phyloP scores from a whole-genome alignment of 1,284 basidiomycete species.

The Waitea zeae region DNA sequence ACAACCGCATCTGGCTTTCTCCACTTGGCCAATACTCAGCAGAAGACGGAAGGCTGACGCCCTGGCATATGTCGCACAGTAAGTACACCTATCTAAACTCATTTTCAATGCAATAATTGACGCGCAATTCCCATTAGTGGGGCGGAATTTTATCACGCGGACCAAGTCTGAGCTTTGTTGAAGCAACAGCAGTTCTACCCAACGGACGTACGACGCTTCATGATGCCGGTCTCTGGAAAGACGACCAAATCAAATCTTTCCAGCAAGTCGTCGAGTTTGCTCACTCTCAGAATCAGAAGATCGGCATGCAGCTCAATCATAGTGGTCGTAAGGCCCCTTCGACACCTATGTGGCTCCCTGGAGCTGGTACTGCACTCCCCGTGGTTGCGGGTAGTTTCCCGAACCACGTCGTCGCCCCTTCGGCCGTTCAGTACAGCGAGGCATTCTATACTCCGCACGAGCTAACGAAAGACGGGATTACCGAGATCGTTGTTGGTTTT shows the following conservation, averaged over 20 bases:
- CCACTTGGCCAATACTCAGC: conserved; percentile 65
- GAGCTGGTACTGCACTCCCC: conserved; percentile 16
- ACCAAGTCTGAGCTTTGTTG: conserved; percentile 41
- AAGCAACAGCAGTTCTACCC: conserved; percentile 56
- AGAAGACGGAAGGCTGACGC: conserved; percentile 44
- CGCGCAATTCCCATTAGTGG: too few species aligned
- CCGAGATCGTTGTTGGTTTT: conserved; percentile 26
- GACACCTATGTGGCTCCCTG: conserved; percentile 43
- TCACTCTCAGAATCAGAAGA: conserved; percentile 41
- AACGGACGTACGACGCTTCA: conserved; percentile 66
- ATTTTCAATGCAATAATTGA: too few species aligned
- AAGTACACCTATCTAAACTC: conserved; percentile 11
- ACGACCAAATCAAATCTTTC: conserved; percentile 48
- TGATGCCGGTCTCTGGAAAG: conserved; percentile 56
- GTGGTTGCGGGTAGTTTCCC: conserved; percentile 45
- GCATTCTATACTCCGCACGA: conserved; percentile 34
- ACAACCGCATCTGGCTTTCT: conserved; percentile 49
- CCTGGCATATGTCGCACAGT: conserved; percentile 66
- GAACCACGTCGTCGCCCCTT: conserved; percentile 19
- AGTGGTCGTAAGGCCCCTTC: conserved; percentile 62
- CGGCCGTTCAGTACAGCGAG: conserved; percentile 25
- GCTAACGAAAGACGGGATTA: conserved; percentile 28
- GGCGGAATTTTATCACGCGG: conserved; percentile 34
- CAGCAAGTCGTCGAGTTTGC: conserved; percentile 50
- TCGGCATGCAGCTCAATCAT: conserved; percentile 66